Evolutionary conservation across 2,329 filamentous ascomycete genomes (phyloP).

Genomic region (Ophiobolus disseminans): DNA sequence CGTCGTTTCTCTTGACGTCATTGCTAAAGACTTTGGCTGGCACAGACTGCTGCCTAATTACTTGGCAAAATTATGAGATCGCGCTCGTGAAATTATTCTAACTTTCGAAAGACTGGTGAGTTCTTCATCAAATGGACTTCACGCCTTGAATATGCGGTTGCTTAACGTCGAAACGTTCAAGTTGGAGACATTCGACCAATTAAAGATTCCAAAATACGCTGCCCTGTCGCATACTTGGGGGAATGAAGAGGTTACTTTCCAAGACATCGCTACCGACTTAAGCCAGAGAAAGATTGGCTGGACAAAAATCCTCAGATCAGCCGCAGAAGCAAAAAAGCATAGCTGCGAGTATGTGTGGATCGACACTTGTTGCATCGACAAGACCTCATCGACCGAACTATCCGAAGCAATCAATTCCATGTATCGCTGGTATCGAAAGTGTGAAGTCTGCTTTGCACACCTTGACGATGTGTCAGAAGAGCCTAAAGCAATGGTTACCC

Average conservation of each 20-base stretch:
- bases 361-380: constrained; percentile 33
- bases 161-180: constrained; percentile 16
- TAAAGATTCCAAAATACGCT: constrained; percentile 23
- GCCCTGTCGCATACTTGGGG: constrained; percentile 33
- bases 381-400: constrained; percentile 17
- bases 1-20: no score
- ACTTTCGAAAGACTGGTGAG: no score
- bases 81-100: no score
- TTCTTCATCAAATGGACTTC: no score
- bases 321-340: constrained; percentile 12
- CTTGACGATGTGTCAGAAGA: not conserved
- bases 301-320: constrained; percentile 21
- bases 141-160: no score
- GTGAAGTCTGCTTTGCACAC: not conserved
- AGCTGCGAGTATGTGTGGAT: constrained; percentile 28
- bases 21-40: no score
- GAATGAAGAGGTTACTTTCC: constrained; percentile 24
- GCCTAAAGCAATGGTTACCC: no score
- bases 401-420: not conserved
- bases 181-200: constrained; percentile 5
- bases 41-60: no score
- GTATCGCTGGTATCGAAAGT: not conserved
- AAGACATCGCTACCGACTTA: constrained; percentile 16
- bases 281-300: constrained; percentile 17
- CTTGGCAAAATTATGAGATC: no score